These are phyloP conservation scores for Senna tora DNA, from an alignment of 306 rosid species.

Conservation along the genomic window DNA sequence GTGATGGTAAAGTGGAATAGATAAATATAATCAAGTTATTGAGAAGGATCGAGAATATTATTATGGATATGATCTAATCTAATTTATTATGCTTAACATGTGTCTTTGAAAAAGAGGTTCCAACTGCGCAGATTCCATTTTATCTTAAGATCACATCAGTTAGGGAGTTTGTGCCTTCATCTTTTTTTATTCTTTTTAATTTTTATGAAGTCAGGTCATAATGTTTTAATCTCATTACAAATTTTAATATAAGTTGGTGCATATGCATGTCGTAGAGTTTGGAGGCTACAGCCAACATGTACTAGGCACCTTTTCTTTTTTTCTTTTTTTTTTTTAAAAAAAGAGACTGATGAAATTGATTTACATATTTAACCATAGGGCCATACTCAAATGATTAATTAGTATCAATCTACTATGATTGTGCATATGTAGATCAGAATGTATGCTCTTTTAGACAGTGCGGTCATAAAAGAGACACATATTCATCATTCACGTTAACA, in stretches of 20 bases:
- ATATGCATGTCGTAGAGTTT: slow-evolving; percentile 21
- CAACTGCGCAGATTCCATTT: slow-evolving; percentile 39
- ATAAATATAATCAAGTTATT: neutral
- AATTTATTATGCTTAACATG: neutral
- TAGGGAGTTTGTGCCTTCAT: neutral
- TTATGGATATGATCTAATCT: neutral
- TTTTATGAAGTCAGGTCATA: neutral
- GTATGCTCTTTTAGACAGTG: too few relatives aligned
- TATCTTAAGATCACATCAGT: slow-evolving; percentile 4
- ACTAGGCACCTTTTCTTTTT: neutral
- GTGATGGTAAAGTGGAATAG: neutral
- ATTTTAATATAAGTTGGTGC: slow-evolving; percentile 19
- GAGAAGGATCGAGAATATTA: neutral
- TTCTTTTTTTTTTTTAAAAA: neutral
- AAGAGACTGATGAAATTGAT: neutral
- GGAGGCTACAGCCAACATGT: slow-evolving; percentile 18
- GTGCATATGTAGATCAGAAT: too few relatives aligned
- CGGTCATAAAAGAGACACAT: too few relatives aligned
- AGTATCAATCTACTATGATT: too few relatives aligned
- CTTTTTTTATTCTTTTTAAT: neutral
- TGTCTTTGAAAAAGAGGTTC: slow-evolving; percentile 30
- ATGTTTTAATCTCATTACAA: neutral
- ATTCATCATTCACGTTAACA: too few relatives aligned
- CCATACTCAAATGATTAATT: too few relatives aligned
- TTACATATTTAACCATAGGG: too few relatives aligned